Percentiles rank a stretch among this genome's conserved stretches.
Conservation (phyloP, 768 basidiomycete species). For the Trametes punicea region DNA sequence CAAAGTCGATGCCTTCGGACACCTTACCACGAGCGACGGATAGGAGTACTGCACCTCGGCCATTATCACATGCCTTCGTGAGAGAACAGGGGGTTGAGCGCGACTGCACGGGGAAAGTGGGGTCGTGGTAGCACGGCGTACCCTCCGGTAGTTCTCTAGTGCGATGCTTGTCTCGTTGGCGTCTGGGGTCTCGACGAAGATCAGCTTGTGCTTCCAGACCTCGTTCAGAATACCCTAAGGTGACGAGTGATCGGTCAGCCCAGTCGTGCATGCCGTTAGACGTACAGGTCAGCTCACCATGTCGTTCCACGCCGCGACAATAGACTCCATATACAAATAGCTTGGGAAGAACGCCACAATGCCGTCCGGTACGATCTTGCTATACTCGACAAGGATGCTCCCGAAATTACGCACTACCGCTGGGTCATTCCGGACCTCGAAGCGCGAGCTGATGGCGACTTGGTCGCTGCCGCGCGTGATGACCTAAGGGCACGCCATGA, state of each 20-base stretch:
- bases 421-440: conserved; percentile 98
- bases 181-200: conserved; percentile 99
- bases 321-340: conserved; percentile 99
- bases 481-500: conserved; percentile 52
- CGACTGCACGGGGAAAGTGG: not conserved
- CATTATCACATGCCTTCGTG: conserved; percentile 92
- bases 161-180: conserved; percentile 99
- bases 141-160: conserved; percentile 93
- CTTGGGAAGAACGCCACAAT: conserved; percentile 99
- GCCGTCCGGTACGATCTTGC: conserved; percentile 96
- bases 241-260: conserved; percentile 3
- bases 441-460: conserved; percentile 96
- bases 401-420: conserved; percentile 99
- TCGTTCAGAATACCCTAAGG: conserved; percentile 93
- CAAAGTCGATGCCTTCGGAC: conserved; percentile 99
- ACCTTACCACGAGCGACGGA: conserved; percentile 99
- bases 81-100: not conserved
- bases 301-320: conserved; percentile 99
- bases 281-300: conserved; percentile 66
- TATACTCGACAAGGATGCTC: conserved; percentile 96
- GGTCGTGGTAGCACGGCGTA: conserved; percentile 32
- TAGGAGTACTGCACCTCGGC: conserved; percentile 91
- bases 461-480: conserved; percentile 98
- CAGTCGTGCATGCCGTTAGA: not conserved
- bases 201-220: conserved; percentile 99